Evolutionary conservation across 345 rosid species (phyloP).

Genomic region (Lumnitzera littorea): DNA sequence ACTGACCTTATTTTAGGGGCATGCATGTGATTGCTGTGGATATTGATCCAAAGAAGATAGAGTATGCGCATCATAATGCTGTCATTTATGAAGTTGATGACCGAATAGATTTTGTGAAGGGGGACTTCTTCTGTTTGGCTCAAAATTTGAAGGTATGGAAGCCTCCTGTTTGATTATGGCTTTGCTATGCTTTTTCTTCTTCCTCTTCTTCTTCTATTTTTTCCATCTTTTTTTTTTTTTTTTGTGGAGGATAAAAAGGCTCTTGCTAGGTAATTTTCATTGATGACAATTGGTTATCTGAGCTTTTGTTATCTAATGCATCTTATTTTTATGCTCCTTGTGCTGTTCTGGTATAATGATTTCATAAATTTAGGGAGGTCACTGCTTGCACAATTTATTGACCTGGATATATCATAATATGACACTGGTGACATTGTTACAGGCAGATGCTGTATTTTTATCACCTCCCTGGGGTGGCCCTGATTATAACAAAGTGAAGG

Average conservation of each 20-base stretch:
- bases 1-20: slow-evolving; percentile 35
- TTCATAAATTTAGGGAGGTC: no score
- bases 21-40: slow-evolving; percentile 74
- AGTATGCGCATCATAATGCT: slow-evolving; percentile 78
- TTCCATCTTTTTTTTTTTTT: no score
- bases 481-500: slow-evolving; percentile 54
- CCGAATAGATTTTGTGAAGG: slow-evolving; percentile 67
- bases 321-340: background rate
- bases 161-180: background rate
- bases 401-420: background rate
- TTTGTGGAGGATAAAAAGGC: no score
- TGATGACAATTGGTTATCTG: background rate
- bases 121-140: slow-evolving; percentile 73
- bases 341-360: no score
- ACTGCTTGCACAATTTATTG: background rate
- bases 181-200: background rate
- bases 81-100: slow-evolving; percentile 67
- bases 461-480: slow-evolving; percentile 99
- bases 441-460: slow-evolving; percentile 78
- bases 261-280: background rate
- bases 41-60: slow-evolving; percentile 71
- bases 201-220: no score
- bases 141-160: slow-evolving; percentile 55
- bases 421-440: slow-evolving; percentile 7
- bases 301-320: background rate